Evolutionary conservation across 352 stramenopile genomes (phyloP), one percentile per base, ranked within the genome.

Genomic region (Aphanomyces invadans): DNA sequence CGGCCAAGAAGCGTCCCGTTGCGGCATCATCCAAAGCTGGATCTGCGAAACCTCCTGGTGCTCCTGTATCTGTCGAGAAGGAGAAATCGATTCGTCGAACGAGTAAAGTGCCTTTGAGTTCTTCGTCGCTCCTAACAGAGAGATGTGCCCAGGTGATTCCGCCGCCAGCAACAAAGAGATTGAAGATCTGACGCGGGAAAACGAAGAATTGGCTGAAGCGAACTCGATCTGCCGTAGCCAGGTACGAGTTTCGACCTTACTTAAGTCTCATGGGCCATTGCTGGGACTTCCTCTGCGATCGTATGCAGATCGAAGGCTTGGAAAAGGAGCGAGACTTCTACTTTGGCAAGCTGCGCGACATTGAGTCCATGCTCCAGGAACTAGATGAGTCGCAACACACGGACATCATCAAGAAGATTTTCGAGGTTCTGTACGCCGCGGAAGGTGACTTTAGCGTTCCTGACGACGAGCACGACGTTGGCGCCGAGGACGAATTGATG

Each of bases 321-420:
- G 92, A 97, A 72, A 91, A 90, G 65, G 96, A 99, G 74, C 81
- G 96, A 9, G 96, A 99, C 70, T 99, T 99, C 73, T 99, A 99
- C 76, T 99, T 99, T 76, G 86, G 96, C 54, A 99, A 99, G 77
- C 82, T 99, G 31, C 85, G 96, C 52, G 90, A 98, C 68, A 92
- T 99, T 56, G 97, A 99, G 77, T 87, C 98, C 21, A 87, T 98
- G 76, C 79, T 99, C 44, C 86, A 95, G 66, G 70, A 75, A n/a
- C 79, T 88, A 42, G 80, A 87, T 49, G 70, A 74, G 19, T 60
- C 38, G 11, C 82, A 91, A 44, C 54, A 73, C 51, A 86, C 77
- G 45, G 77, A 81, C 25, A 48, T 91, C 32, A 82, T 73, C 3
- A 83, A 90, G 69, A 61, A 64, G n/a, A 75, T 95, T 45, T 92